phyloP scores from a whole-genome alignment of 768 basidiomycete genomes.

The Russula griseocarnosa region DNA sequence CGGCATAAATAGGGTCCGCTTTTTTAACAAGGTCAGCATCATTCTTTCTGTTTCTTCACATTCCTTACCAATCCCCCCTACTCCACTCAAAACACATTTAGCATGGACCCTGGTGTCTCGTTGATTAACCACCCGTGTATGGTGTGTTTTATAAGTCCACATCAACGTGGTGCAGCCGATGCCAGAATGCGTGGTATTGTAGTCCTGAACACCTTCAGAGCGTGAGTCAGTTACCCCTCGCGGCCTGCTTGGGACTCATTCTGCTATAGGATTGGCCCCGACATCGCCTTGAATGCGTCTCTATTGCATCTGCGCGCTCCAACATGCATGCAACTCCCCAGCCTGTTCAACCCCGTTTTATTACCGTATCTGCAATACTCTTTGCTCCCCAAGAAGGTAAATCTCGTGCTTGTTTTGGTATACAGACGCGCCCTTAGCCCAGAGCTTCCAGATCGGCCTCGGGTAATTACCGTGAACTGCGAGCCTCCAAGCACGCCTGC shows the following conservation, averaged over 20 bases:
- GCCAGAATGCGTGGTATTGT: slow-evolving; percentile 80
- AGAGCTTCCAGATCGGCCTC: slow-evolving; percentile 57
- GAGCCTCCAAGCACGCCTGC: slow-evolving; percentile 64
- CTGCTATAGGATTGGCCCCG: slow-evolving; percentile 67
- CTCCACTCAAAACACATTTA: not conserved
- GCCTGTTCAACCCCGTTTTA: slow-evolving; percentile 61
- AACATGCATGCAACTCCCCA: slow-evolving; percentile 75
- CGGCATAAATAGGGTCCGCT: slow-evolving; percentile 13
- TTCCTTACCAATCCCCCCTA: not conserved
- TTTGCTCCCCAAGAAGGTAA: slow-evolving; percentile 74
- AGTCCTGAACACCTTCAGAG: slow-evolving; percentile 67
- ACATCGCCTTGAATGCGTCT: slow-evolving; percentile 67
- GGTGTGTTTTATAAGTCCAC: slow-evolving; percentile 68
- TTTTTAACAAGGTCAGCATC: not conserved
- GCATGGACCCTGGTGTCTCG: slow-evolving; percentile 32
- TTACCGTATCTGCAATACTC: slow-evolving; percentile 67
- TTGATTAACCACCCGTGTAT: slow-evolving; percentile 72
- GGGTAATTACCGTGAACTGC: slow-evolving; percentile 66
- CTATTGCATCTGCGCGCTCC: slow-evolving; percentile 45
- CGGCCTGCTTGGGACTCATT: not conserved
- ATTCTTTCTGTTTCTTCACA: not conserved
- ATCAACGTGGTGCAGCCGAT: slow-evolving; percentile 85
- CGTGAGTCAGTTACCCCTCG: slow-evolving; percentile 41
- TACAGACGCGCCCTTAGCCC: slow-evolving; percentile 19
- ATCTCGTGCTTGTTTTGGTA: slow-evolving; percentile 10